Base-by-base conservation (phyloP, 2,329 filamentous ascomycete genomes). In the Diaporthe velutina region DNA sequence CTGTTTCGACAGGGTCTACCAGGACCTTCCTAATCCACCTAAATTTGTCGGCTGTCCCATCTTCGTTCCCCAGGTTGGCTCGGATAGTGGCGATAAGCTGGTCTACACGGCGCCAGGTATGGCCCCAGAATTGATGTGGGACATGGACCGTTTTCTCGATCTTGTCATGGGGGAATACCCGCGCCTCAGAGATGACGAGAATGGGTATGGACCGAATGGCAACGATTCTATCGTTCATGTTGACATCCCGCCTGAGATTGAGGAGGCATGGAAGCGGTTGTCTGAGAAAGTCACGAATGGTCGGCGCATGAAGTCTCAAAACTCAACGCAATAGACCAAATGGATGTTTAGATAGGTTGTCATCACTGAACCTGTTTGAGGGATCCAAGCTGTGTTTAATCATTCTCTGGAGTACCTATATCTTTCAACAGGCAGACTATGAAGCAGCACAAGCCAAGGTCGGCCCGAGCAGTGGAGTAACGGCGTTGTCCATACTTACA, bases 221-320 rank as follows among this genome's bases (percentile, higher is more conserved):
- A 66, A 66, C 7, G 42, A 66, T 19, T 12, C 61, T 48, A 66
- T 66, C 15, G 61, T 66, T 9, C 61, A 66, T 17, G 61, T 66
- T 22, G 61, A 66, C 8, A 66, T 66, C n/a, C 61, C 61, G 28
- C 17, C 19, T 1, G 42, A 66, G 28, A 42, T 66, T 13, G 61
- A 66, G 10, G 12, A 66, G 28, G 61, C 61, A 9, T 75, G 61
- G 61, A 66, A 50, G 5, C 50, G 61, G 19, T 19, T 66, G 6
- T 33, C 42, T 66, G 61, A 50, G 30, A 66, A 48, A 10, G 10
- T 66, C 3, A 66, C 9, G 3, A 66, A 48, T 35, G 28, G 28
- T 9, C 42, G 61, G 2, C 22, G 19, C 3, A 9, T n/a, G 4
- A 33, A 33, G 3, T 2, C 19, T 22, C 9, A 66, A 6, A 57